Evolutionary conservation across 441 rosid species (phyloP).

Genomic region (Erodium moschatum): DNA sequence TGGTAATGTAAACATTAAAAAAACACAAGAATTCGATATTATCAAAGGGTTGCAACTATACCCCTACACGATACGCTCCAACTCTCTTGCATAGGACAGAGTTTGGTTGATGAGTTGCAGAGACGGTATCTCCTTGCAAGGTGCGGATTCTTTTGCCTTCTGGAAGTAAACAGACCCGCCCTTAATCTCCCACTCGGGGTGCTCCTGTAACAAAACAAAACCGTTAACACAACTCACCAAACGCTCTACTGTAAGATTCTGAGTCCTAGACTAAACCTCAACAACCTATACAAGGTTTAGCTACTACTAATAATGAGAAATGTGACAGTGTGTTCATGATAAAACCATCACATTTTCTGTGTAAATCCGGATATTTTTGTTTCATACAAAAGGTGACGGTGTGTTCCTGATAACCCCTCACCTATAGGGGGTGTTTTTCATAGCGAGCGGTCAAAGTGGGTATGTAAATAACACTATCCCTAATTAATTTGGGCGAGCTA

Average conservation of each 20-base stretch:
- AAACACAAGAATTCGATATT: background rate
- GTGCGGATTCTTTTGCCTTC: constrained; percentile 72
- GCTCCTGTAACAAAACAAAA: constrained; percentile 43
- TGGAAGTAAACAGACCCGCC: constrained; percentile 67
- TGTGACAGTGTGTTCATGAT: too few species aligned
- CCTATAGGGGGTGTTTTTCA: too few species aligned
- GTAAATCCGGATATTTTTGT: too few species aligned
- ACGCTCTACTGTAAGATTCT: background rate
- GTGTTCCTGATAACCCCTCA: too few species aligned
- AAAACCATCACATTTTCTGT: too few species aligned
- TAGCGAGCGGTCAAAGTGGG: too few species aligned
- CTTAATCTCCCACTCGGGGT: constrained; percentile 77
- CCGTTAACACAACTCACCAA: background rate
- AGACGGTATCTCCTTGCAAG: constrained; percentile 87
- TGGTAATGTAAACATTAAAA: too few species aligned
- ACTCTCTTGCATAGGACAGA: constrained; percentile 87
- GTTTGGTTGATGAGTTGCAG: constrained; percentile 90
- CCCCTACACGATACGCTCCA: constrained; percentile 77
- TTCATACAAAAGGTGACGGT: too few species aligned
- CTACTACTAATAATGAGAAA: too few species aligned
- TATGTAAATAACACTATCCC: too few species aligned
- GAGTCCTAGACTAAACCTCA: background rate
- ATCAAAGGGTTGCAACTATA: background rate
- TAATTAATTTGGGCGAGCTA: background rate
- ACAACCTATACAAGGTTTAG: background rate